A percentile compares a stretch with the other conserved stretches of the same genome.
These are phyloP conservation scores for Botrytis hyacinthi DNA, from an alignment of 2,329 filamentous ascomycete genomes.

Conservation along the genomic window DNA sequence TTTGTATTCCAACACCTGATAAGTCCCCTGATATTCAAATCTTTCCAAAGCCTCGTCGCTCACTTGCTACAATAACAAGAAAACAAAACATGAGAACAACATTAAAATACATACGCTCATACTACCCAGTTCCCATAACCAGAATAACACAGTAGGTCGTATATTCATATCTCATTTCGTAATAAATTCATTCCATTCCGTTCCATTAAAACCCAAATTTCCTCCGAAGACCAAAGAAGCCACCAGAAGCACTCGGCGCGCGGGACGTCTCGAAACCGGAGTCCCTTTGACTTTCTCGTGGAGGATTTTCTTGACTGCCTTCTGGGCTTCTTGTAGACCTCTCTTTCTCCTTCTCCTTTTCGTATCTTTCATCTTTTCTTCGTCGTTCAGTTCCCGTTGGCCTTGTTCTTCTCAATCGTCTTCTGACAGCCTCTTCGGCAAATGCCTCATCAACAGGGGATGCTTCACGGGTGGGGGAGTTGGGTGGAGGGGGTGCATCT, in stretches of 20 bases:
- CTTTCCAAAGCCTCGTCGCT: slow-evolving; percentile 5
- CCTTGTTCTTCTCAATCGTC: slow-evolving; percentile 33
- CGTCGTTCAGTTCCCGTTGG: slow-evolving; percentile 31
- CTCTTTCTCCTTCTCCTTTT: slow-evolving; percentile 32
- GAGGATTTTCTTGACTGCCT: slow-evolving; percentile 37
- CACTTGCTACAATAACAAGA: slow-evolving; percentile 10
- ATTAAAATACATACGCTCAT: slow-evolving; percentile 10
- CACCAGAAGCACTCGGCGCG: slow-evolving; percentile 66
- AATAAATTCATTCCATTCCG: neutral
- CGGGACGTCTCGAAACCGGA: slow-evolving; percentile 47
- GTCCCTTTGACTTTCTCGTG: slow-evolving; percentile 32
- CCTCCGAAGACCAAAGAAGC: slow-evolving; percentile 45
- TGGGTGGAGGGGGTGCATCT: slow-evolving; percentile 58
- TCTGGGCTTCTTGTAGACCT: slow-evolving; percentile 33
- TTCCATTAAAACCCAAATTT: slow-evolving; percentile 32
- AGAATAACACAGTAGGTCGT: slow-evolving; percentile 2
- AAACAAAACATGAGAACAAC: neutral
- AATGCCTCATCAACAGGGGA: slow-evolving; percentile 28
- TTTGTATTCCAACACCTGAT: neutral
- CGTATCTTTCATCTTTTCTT: slow-evolving; percentile 33
- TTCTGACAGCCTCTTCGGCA: slow-evolving; percentile 34
- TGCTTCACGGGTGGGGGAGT: slow-evolving; percentile 30
- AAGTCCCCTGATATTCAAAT: neutral
- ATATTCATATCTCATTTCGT: slow-evolving; percentile 21
- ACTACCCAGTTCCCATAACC: neutral